Evolutionary conservation across 768 basidiomycete genomes (phyloP).

Genomic region (Auriculariales sp.): DNA sequence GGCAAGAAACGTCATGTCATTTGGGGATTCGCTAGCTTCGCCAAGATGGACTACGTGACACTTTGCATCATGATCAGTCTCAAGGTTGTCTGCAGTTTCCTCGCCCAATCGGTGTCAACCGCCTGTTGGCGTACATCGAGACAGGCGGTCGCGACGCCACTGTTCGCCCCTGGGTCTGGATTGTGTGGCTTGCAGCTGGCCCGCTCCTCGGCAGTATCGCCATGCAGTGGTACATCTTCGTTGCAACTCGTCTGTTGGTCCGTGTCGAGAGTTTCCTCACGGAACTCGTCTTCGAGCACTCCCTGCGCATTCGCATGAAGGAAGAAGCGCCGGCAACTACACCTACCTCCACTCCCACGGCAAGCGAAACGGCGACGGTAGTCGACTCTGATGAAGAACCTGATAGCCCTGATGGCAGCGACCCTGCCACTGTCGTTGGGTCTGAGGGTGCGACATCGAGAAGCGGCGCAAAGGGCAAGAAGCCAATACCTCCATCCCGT

Average conservation of each 20-base stretch:
- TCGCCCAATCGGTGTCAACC: slow-evolving; percentile 24
- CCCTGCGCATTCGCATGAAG: slow-evolving; percentile 49
- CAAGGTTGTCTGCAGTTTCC: slow-evolving; percentile 17
- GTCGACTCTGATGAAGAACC: slow-evolving; percentile 14
- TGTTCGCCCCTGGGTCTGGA: slow-evolving; percentile 37
- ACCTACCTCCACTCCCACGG: slow-evolving; percentile 1
- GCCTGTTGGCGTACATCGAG: slow-evolving; percentile 26
- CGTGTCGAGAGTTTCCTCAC: slow-evolving; percentile 38
- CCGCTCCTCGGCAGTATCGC: slow-evolving; percentile 19
- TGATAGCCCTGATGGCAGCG: slow-evolving; percentile 4
- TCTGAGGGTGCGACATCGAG: background rate
- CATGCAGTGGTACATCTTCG: slow-evolving; percentile 27
- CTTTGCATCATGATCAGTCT: slow-evolving; percentile 10
- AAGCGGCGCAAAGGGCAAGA: slow-evolving; percentile 1
- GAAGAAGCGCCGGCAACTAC: slow-evolving; percentile 19
- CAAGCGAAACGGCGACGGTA: slow-evolving; percentile 10
- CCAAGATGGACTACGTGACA: slow-evolving; percentile 12
- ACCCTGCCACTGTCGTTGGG: background rate
- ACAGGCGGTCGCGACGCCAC: slow-evolving; percentile 19
- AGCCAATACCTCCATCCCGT: slow-evolving; percentile 1
- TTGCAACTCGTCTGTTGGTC: slow-evolving; percentile 30
- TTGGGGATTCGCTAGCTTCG: slow-evolving; percentile 12
- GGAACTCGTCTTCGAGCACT: slow-evolving; percentile 39
- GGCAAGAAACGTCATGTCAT: slow-evolving; percentile 17
- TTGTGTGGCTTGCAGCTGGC: slow-evolving; percentile 20